Evolutionary conservation across 2,329 filamentous ascomycete genomes (phyloP), one percentile per base, ranked within the genome.

Genomic region (Venturia pyrina): DNA sequence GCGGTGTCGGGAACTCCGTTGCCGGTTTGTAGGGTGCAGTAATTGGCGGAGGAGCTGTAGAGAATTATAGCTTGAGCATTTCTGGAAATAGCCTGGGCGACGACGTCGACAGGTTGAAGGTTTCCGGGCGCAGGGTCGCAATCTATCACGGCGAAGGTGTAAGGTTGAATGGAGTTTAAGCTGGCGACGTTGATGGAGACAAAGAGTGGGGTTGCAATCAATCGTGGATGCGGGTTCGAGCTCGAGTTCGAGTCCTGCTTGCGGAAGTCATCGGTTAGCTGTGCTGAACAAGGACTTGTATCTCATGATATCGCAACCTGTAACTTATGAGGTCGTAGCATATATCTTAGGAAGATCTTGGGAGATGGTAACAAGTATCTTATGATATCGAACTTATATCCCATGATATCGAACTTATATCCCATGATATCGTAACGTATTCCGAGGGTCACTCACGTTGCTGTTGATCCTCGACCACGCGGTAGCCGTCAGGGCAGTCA

Each of bases 41-140:
- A 48, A 3, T 62, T 59, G n/a, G 48, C 21, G 13, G 56, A 64
- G 24, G 37, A 50, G 53, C 64, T 66, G 57, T 62, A 66, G 40
- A 66, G 64, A 41, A 66, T 21, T 61, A 66, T 53, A 19, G 64
- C 64, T 3, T 8, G 63, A 19, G 34, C 48, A 43, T 24, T 24
- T 24, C 40, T 41, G 37, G 32, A 41, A 7, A 65, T 40, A 21
- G 63, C 63, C n/a, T 65, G 53, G 11, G 10, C 17, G 63, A 59
- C 37, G 28, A 62, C n/a, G 5, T 46, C 40, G 8, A 57, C 21
- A 5, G 63, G 48, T 60, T 59, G 34, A 1, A 59, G 40, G 17
- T n/a, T 53, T 44, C 62, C 48, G 37, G 63, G 28, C 7, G 63
- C 48, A 15, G 48, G 48, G 21, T 65, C 63, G 32, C 63, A 65